A percentile compares a stretch with the other conserved stretches of the same genome.
Conservation (phyloP, 108 stramenopile species). For the Skeletonema potamos region DNA sequence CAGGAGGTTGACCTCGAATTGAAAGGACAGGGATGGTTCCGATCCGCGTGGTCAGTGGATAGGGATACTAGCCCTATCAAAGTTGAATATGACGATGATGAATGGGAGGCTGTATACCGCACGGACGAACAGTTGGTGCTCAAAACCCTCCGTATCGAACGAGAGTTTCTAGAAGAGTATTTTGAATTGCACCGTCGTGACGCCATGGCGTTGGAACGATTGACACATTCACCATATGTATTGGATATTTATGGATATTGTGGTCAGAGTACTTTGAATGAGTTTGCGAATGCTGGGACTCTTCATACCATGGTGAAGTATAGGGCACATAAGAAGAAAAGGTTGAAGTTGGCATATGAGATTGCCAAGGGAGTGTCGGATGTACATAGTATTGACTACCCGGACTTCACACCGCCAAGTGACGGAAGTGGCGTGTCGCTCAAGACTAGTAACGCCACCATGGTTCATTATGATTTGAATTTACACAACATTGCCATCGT, state of each 20-base stretch:
- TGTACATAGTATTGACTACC: slow-evolving; percentile 58
- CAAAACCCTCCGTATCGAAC: slow-evolving; percentile 1
- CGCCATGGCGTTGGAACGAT: slow-evolving; percentile 80
- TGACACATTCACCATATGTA: slow-evolving; percentile 65
- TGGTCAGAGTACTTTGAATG: slow-evolving; percentile 54
- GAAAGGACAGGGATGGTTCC: neutral
- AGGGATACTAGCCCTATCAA: neutral
- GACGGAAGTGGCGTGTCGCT: neutral
- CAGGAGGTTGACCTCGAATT: neutral
- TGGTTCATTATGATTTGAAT: slow-evolving; percentile 87
- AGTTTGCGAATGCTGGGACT: slow-evolving; percentile 23
- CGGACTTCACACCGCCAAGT: neutral
- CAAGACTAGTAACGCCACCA: slow-evolving; percentile 11
- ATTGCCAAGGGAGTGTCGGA: slow-evolving; percentile 73
- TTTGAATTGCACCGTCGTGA: slow-evolving; percentile 82
- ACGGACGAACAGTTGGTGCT: neutral
- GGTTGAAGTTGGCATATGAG: slow-evolving; percentile 62
- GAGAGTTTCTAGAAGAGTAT: slow-evolving; percentile 14
- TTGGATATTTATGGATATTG: slow-evolving; percentile 78
- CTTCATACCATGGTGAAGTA: neutral
- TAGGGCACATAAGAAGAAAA: slow-evolving; percentile 26
- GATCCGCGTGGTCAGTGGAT: neutral
- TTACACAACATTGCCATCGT: slow-evolving; percentile 1
- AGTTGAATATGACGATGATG: neutral
- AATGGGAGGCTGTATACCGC: neutral